These are phyloP conservation scores for Colletotrichum coccodes DNA, from an alignment of 2,329 filamentous ascomycete genomes.

Conservation along the genomic window DNA sequence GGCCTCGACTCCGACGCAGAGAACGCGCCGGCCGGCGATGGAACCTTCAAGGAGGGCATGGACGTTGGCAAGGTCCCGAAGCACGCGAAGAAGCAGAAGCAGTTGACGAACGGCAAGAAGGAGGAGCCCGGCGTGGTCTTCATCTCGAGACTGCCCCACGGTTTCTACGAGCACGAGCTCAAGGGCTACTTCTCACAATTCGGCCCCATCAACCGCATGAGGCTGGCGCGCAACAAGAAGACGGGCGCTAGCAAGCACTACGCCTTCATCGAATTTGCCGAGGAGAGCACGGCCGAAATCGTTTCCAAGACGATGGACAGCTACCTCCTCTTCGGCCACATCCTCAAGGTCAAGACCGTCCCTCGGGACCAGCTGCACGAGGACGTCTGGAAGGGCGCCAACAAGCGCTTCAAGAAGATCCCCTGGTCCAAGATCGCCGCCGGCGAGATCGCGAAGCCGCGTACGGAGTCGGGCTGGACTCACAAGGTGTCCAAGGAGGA, in stretches of 20 bases:
- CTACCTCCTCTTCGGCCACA: constrained; percentile 94
- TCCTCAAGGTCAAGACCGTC: constrained; percentile 87
- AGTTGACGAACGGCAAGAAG: constrained; percentile 43
- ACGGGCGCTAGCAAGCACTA: constrained; percentile 94
- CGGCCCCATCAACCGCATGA: constrained; percentile 78
- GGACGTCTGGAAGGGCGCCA: constrained; percentile 89
- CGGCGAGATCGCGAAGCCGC: constrained; percentile 76
- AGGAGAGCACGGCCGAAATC: constrained; percentile 83
- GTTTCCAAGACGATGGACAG: constrained; percentile 97
- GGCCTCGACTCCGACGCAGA: constrained; percentile 57
- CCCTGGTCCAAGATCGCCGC: constrained; percentile 85
- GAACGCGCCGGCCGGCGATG: constrained; percentile 43
- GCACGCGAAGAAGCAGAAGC: constrained; percentile 55
- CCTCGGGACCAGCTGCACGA: constrained; percentile 81
- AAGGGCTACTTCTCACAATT: constrained; percentile 94
- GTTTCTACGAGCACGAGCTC: constrained; percentile 98
- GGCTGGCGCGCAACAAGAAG: constrained; percentile 86
- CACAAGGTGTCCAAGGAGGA: constrained; percentile 79
- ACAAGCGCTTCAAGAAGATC: constrained; percentile 84
- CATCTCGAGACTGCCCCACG: constrained; percentile 87
- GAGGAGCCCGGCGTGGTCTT: constrained; percentile 83
- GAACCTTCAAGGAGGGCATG: constrained; percentile 57
- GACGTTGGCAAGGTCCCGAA: constrained; percentile 63
- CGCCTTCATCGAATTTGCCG: constrained; percentile 91
- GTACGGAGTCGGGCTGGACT: constrained; percentile 81